These are phyloP conservation scores for Fragilaria radians DNA, from an alignment of 108 stramenopile genomes.

Conservation along the genomic window DNA sequence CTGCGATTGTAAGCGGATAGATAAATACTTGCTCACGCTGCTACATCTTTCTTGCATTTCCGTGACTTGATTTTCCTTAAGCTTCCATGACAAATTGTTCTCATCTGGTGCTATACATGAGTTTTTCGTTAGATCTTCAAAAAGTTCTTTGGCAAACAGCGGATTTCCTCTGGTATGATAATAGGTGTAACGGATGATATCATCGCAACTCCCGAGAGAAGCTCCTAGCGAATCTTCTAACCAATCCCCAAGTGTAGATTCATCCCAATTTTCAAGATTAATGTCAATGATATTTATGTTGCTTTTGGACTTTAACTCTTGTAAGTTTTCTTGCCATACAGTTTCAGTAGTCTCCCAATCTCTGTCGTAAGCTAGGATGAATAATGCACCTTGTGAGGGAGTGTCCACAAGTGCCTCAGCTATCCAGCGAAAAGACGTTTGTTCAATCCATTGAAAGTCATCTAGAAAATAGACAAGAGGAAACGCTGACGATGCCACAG, in stretches of 20 bases:
- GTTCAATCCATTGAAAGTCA: neutral
- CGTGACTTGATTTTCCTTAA: neutral
- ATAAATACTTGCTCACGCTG: neutral
- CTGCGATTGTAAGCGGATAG: neutral
- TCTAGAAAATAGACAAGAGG: neutral
- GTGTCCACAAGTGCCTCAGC: neutral
- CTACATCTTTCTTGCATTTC: neutral
- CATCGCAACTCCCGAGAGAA: neutral
- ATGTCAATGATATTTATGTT: neutral
- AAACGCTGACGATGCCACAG: neutral
- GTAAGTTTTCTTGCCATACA: neutral
- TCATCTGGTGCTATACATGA: neutral
- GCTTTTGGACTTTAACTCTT: neutral
- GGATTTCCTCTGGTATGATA: neutral
- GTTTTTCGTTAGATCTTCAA: neutral
- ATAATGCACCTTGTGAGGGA: neutral
- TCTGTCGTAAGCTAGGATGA: neutral
- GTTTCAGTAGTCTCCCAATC: neutral
- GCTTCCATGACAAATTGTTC: neutral
- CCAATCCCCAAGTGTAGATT: neutral
- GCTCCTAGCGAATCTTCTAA: neutral
- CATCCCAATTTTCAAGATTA: neutral
- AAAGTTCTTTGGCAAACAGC: neutral
- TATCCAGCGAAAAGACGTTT: neutral
- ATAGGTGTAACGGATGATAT: neutral